Conservation (phyloP, 2,329 filamentous ascomycete genomes). For the Ophiostoma quercus region DNA sequence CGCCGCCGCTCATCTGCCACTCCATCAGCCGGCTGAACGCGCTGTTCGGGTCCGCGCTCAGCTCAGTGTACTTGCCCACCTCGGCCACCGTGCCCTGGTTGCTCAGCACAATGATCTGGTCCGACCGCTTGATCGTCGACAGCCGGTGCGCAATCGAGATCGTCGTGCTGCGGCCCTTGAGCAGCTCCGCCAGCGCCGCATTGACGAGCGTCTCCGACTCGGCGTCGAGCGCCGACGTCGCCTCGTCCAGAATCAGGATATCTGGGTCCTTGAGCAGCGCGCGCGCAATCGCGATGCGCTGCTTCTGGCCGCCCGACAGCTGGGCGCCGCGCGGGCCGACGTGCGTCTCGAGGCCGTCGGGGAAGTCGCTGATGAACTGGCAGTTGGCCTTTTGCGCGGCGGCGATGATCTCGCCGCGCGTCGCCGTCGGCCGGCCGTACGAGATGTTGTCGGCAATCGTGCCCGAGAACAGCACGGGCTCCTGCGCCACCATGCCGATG, state of each 20-base stretch:
- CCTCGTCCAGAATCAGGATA: conserved; percentile 93
- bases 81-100: conserved; percentile 85
- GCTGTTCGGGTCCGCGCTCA: conserved; percentile 67
- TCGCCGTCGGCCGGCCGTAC: conserved; percentile 78
- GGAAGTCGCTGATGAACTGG: conserved; percentile 93
- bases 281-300: conserved; percentile 93
- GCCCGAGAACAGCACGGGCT: conserved; percentile 86
- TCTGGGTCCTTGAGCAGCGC: conserved; percentile 93
- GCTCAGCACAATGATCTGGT: conserved; percentile 87
- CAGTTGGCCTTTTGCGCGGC: conserved; percentile 93
- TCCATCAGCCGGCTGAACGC: conserved; percentile 97
- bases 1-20: conserved; percentile 92
- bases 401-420: conserved; percentile 71
- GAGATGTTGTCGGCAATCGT: conserved; percentile 85
- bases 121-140: conserved; percentile 92
- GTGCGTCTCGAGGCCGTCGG: conserved; percentile 88
- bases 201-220: conserved; percentile 97
- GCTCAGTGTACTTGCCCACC: conserved; percentile 73
- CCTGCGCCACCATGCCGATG: conserved; percentile 92
- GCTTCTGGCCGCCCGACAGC: conserved; percentile 92
- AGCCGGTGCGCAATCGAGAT: conserved; percentile 96
- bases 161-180: conserved; percentile 86
- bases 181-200: conserved; percentile 72
- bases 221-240: conserved; percentile 90
- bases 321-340: conserved; percentile 90